These are phyloP conservation scores for Mucor saturninus DNA, from an alignment of 371 early-diverging fungal genomes.

Conservation along the genomic window DNA sequence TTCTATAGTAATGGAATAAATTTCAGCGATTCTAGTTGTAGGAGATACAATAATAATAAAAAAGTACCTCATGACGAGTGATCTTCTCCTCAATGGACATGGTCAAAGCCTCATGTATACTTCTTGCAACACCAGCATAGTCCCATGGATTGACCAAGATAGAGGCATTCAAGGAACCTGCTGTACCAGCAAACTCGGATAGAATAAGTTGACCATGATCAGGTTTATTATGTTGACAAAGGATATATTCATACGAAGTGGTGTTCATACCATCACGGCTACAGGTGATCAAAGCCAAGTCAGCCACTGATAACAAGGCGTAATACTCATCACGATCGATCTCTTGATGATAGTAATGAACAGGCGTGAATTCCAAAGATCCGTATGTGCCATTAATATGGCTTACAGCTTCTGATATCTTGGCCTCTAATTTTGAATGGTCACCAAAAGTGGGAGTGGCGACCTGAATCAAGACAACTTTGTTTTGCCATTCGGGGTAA, in stretches of 20 bases:
- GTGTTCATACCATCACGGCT: conserved; percentile 99
- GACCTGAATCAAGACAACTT: conserved; percentile 91
- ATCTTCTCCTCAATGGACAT: conserved; percentile 82
- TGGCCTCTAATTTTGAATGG: conserved; percentile 76
- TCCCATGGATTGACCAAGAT: conserved; percentile 98
- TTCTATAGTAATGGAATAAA: conserved; percentile 44
- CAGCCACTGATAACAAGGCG: conserved; percentile 93
- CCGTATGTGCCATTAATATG: conserved; percentile 96
- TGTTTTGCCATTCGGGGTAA: conserved; percentile 91
- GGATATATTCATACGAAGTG: conserved; percentile 96
- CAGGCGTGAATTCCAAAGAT: conserved; percentile 91
- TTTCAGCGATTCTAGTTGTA: too few species aligned
- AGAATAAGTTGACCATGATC: conserved; percentile 91
- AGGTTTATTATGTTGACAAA: conserved; percentile 90
- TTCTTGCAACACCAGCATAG: conserved; percentile 86
- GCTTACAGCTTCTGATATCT: conserved; percentile 89
- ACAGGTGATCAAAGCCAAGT: conserved; percentile 95
- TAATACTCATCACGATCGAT: conserved; percentile 96
- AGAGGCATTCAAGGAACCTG: conserved; percentile 89
- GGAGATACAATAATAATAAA: background rate
- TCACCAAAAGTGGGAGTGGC: conserved; percentile 63
- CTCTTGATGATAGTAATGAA: conserved; percentile 96
- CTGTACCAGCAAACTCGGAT: conserved; percentile 97
- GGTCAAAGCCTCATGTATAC: conserved; percentile 85
- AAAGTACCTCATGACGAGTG: conserved; percentile 38